These are phyloP conservation scores for Artemisia argyi DNA, from an alignment of 129 eudicot species.

Conservation along the genomic window DNA sequence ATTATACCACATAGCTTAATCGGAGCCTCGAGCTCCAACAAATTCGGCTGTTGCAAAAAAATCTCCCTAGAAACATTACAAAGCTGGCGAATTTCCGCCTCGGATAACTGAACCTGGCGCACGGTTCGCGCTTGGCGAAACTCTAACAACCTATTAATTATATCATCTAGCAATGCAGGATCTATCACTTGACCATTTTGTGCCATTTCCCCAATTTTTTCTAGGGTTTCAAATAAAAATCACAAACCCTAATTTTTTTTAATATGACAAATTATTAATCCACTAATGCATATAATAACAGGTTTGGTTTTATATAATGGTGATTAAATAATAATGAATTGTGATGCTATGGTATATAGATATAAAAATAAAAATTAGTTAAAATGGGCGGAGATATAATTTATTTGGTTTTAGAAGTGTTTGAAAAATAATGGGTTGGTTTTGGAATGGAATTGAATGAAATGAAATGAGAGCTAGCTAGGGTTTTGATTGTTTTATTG, in stretches of 20 bases:
- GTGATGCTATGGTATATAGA: too few relatives aligned
- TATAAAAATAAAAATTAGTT: too few relatives aligned
- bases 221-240: not conserved
- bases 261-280: too few relatives aligned
- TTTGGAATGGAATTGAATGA: too few relatives aligned
- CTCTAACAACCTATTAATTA: slow-evolving; percentile 64
- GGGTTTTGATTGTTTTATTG: too few relatives aligned
- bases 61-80: slow-evolving; percentile 56
- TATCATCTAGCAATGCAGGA: slow-evolving; percentile 59
- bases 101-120: slow-evolving; percentile 72
- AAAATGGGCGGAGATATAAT: too few relatives aligned
- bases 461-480: too few relatives aligned
- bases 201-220: slow-evolving; percentile 33
- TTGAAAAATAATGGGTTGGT: too few relatives aligned
- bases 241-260: not conserved
- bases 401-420: too few relatives aligned
- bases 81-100: slow-evolving; percentile 73
- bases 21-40: slow-evolving; percentile 82
- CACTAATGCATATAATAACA: too few relatives aligned
- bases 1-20: slow-evolving; percentile 82
- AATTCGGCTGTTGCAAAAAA: slow-evolving; percentile 72
- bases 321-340: too few relatives aligned
- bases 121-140: slow-evolving; percentile 58
- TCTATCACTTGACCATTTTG: slow-evolving; percentile 57
- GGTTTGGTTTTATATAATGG: too few relatives aligned